These are phyloP conservation scores for Knufia fluminis DNA, from an alignment of 2,329 filamentous ascomycete species.

Conservation along the genomic window DNA sequence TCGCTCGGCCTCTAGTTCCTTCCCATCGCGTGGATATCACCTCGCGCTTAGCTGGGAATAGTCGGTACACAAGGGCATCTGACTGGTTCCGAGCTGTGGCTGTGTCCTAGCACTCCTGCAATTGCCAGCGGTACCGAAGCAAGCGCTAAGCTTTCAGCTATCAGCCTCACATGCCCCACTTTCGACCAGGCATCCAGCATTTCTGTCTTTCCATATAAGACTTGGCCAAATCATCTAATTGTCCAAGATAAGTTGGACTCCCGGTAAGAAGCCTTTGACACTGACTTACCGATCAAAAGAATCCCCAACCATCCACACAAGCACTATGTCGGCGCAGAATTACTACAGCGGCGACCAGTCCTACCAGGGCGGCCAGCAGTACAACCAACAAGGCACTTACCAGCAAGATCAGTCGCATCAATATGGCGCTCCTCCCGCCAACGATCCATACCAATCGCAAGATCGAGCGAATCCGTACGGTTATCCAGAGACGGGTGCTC, in stretches of 20 bases:
- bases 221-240: too few species aligned
- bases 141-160: background rate
- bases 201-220: background rate
- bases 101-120: too few species aligned
- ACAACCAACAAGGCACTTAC: background rate
- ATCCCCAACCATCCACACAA: too few species aligned
- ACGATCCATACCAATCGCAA: slow-evolving; percentile 8
- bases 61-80: too few species aligned
- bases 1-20: too few species aligned
- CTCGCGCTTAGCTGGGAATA: too few species aligned
- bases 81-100: too few species aligned
- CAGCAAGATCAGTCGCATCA: slow-evolving; percentile 12
- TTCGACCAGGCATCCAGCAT: slow-evolving; percentile 2
- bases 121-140: too few species aligned
- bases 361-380: background rate
- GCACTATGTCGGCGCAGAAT: slow-evolving; percentile 6
- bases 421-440: background rate
- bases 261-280: too few species aligned
- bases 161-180: background rate
- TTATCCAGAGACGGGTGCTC: slow-evolving; percentile 12
- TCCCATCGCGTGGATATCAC: too few species aligned
- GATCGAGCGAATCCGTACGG: slow-evolving; percentile 8
- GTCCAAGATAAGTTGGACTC: too few species aligned
- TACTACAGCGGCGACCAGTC: slow-evolving; percentile 1
- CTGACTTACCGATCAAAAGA: too few species aligned